A percentile compares a stretch with the other conserved stretches of the same genome.
phyloP scores from a whole-genome alignment of 345 rosid genomes.

The Passiflora organensis region DNA sequence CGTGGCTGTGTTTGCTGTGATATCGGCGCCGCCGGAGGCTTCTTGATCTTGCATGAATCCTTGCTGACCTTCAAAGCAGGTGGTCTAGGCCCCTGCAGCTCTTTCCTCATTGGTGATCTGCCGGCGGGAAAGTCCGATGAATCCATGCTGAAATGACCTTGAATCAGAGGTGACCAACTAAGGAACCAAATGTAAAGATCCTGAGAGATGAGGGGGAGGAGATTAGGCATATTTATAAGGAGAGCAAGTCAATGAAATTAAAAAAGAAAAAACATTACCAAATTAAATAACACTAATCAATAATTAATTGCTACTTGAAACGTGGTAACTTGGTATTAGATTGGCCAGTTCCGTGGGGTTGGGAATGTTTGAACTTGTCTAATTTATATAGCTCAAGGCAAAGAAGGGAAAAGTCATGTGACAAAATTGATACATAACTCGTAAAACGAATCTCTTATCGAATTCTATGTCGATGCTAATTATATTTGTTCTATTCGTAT shows the following conservation, averaged over 20 bases:
- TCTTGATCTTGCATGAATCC: conserved; percentile 76
- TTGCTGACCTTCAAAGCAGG: conserved; percentile 59
- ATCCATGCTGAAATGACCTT: conserved; percentile 29
- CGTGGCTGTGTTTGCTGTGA: conserved; percentile 25
- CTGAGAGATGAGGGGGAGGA: not conserved
- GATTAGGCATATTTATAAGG: conserved; percentile 4
- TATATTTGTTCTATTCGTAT: too few species aligned
- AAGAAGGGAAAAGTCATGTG: too few species aligned
- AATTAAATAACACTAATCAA: too few species aligned
- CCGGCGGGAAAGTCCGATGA: conserved; percentile 26
- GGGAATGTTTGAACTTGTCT: conserved; percentile 39
- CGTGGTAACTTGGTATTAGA: conserved; percentile 8
- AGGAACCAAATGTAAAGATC: not conserved
- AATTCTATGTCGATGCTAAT: too few species aligned
- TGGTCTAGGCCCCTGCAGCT: conserved; percentile 80
- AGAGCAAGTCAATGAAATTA: conserved; percentile 27
- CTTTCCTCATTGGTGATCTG: conserved; percentile 64
- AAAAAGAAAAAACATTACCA: too few species aligned
- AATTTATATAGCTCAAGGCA: too few species aligned
- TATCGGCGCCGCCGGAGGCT: conserved; percentile 56
- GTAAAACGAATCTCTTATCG: too few species aligned
- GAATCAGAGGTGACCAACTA: not conserved
- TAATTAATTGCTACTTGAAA: too few species aligned
- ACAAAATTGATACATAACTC: too few species aligned
- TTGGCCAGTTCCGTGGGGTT: conserved; percentile 29